Evolutionary conservation across 2,329 filamentous ascomycete species (phyloP).

Genomic region (Orbilia quercus): DNA sequence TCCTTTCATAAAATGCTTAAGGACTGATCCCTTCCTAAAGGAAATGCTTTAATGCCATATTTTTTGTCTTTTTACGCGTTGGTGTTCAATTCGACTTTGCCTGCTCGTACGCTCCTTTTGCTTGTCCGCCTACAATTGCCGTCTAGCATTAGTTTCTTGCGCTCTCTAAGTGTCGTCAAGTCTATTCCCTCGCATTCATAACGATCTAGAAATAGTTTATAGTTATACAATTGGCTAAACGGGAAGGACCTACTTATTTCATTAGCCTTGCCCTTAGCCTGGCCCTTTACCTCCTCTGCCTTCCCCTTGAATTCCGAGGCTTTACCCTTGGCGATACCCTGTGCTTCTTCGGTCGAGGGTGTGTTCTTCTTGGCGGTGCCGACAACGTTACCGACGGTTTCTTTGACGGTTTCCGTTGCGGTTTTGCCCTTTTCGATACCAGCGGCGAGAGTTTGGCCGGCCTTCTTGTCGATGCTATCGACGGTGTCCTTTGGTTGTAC

Average conservation of each 20-base stretch:
- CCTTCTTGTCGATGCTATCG: slow-evolving; percentile 33
- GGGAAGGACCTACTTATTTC: slow-evolving; percentile 38
- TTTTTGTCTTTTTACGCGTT: slow-evolving; percentile 3
- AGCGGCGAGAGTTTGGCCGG: slow-evolving; percentile 41
- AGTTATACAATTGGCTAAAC: background rate
- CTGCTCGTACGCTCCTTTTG: slow-evolving; percentile 44
- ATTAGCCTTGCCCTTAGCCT: slow-evolving; percentile 34
- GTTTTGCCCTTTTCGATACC: slow-evolving; percentile 41
- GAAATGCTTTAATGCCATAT: background rate
- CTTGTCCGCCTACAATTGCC: slow-evolving; percentile 44
- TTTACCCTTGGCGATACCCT: slow-evolving; percentile 46
- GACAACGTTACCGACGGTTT: slow-evolving; percentile 27
- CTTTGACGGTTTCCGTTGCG: slow-evolving; percentile 38
- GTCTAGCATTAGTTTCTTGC: slow-evolving; percentile 27
- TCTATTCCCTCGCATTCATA: slow-evolving; percentile 10
- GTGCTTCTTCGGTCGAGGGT: slow-evolving; percentile 37
- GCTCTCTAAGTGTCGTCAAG: slow-evolving; percentile 9
- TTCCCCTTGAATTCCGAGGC: slow-evolving; percentile 18
- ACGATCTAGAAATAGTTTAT: slow-evolving; percentile 2
- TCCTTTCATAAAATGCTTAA: too few relatives aligned
- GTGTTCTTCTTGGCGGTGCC: slow-evolving; percentile 26
- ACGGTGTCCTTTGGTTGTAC: slow-evolving; percentile 35
- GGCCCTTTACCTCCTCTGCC: slow-evolving; percentile 12
- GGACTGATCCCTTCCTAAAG: background rate
- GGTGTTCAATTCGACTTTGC: slow-evolving; percentile 28